Evolutionary conservation across 768 basidiomycete species (phyloP), one percentile per base, ranked within the genome.

Genomic region (Amanita muscaria): DNA sequence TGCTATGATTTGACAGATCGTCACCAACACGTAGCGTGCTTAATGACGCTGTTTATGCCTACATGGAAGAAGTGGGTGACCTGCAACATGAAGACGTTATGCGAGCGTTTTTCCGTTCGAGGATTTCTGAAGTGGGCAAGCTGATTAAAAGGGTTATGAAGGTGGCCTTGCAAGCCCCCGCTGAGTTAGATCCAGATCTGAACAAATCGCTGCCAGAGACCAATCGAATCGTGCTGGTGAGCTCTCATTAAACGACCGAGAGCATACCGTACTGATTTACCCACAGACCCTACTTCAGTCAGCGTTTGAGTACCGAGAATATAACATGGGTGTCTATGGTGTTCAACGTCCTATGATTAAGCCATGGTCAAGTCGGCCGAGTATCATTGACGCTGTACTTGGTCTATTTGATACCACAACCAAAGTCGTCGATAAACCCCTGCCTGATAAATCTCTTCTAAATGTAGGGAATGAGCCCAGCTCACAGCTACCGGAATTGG

Each of bases 341-440:
- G 70, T 97, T 34, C 72, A 77, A 18, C 66, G 72, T 16, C 83
- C 76, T 4, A 77, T 79, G 74, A 70, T 74, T 51, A 74, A 80
- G 48, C 80, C 87, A 0, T 98, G 93, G 94, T 89, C 90, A 14
- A 88, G 88, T 54, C 70, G 70, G 36, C 68, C 79, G 3, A 57
- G 65, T 0, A 60, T 88, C 12, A 77, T 94, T 42, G 84, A 90
- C 33, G 70, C 77, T 7, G 61, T 86, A 4, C 68, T 81, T 19
- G 70, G 71, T 36, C 69, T 94, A n/a, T 91, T 93, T 53, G 77
- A 83, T 36, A 57, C 70, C 1, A 80, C 78, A 1, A 75, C 77
- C 5, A 68, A 66, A 45, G 61, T 68, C 5, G 56, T 77, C 6
- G 75, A 79, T 36, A 50, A 63, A 4, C 52, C 63, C 14, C 51